Evolutionary conservation across 2,329 filamentous ascomycete genomes (phyloP).

Genomic region (Curvularia hawaiiensis): DNA sequence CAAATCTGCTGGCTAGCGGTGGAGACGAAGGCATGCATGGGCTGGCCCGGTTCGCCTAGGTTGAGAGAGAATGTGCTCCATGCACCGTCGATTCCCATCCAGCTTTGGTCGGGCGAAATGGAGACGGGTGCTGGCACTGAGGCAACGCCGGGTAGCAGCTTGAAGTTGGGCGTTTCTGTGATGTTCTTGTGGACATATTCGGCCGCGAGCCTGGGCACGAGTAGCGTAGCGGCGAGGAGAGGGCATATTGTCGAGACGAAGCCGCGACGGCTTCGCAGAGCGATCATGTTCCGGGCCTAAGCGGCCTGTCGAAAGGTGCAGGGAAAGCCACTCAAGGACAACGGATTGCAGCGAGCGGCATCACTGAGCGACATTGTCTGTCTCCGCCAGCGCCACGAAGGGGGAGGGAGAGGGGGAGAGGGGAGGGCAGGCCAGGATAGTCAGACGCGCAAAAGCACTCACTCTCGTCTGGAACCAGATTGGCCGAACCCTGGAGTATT

Average conservation of each 20-base stretch:
- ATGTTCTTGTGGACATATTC: slow-evolving; percentile 30
- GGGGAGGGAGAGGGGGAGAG: slow-evolving; percentile 15
- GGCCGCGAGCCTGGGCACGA: slow-evolving; percentile 28
- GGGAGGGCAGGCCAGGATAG: slow-evolving; percentile 12
- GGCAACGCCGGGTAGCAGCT: slow-evolving; percentile 22
- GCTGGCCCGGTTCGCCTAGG: slow-evolving; percentile 60
- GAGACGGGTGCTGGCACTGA: slow-evolving; percentile 39
- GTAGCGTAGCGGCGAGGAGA: slow-evolving; percentile 20
- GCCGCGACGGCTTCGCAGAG: slow-evolving; percentile 24
- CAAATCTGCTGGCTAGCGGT: slow-evolving; percentile 74
- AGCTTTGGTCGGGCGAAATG: slow-evolving; percentile 46
- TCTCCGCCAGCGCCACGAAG: slow-evolving; percentile 20
- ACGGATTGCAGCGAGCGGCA: slow-evolving; percentile 26
- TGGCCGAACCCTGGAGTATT: slow-evolving; percentile 23
- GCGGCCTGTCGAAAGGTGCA: slow-evolving; percentile 23
- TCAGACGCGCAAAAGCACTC: slow-evolving; percentile 18
- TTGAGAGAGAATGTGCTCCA: slow-evolving; percentile 74
- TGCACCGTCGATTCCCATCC: slow-evolving; percentile 45
- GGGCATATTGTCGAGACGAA: slow-evolving; percentile 20
- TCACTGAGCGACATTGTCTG: slow-evolving; percentile 34
- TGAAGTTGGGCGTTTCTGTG: slow-evolving; percentile 26
- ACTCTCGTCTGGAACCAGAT: slow-evolving; percentile 32
- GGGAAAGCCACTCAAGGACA: slow-evolving; percentile 31
- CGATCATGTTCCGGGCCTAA: slow-evolving; percentile 34
- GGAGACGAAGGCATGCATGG: slow-evolving; percentile 64